These are phyloP conservation scores for Astrocystis sublimbata DNA, from an alignment of 495 filamentous ascomycete species.

Conservation along the genomic window DNA sequence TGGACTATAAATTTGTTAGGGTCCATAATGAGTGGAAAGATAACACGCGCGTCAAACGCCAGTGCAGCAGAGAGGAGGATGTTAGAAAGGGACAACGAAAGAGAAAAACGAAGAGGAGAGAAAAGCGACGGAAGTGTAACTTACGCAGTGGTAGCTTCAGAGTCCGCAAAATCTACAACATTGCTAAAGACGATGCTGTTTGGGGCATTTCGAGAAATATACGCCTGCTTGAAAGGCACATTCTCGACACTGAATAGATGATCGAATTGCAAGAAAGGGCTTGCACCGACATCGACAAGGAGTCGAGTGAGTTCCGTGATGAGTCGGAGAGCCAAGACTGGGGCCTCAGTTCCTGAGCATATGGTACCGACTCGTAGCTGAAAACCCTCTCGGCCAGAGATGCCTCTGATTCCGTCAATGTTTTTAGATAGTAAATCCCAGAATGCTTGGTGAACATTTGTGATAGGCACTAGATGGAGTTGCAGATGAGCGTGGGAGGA, in stretches of 20 bases:
- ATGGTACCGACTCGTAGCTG: slow-evolving; percentile 67
- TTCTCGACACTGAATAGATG: slow-evolving; percentile 83
- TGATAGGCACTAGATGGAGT: slow-evolving; percentile 25
- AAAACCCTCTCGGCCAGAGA: slow-evolving; percentile 6
- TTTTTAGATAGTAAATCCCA: slow-evolving; percentile 28
- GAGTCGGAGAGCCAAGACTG: slow-evolving; percentile 66
- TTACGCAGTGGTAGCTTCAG: slow-evolving; percentile 52
- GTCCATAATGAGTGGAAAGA: no score
- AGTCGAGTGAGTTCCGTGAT: slow-evolving; percentile 40
- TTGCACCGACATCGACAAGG: slow-evolving; percentile 11
- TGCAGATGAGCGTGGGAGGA: slow-evolving; percentile 3
- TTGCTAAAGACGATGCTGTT: slow-evolving; percentile 65
- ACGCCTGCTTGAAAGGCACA: slow-evolving; percentile 74
- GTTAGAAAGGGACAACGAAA: no score
- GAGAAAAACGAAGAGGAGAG: neutral
- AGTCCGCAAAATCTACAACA: slow-evolving; percentile 59
- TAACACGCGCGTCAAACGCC: no score
- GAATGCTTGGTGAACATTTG: slow-evolving; percentile 33
- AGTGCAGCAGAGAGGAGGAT: no score
- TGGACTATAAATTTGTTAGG: slow-evolving; percentile 47
- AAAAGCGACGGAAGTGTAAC: slow-evolving; percentile 29
- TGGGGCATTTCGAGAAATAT: slow-evolving; percentile 72
- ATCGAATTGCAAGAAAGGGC: slow-evolving; percentile 50
- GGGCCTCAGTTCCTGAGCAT: slow-evolving; percentile 83
- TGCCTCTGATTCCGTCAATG: neutral